Base-by-base conservation (phyloP, 257 asterid genomes). In the Gentiana macrophylla region DNA sequence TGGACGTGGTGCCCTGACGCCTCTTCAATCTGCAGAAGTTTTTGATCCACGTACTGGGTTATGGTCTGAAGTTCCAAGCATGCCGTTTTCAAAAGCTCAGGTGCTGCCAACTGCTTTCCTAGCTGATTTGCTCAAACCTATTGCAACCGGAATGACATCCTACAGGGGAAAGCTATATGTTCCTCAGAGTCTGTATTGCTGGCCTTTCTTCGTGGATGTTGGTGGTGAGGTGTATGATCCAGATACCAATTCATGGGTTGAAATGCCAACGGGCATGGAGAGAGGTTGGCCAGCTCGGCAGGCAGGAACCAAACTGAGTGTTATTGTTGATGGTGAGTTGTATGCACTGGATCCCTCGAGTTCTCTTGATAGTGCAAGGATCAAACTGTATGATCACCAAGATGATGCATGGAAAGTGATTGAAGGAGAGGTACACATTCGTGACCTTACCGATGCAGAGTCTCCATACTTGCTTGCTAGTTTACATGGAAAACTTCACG, bases 171-270 rank as follows among this genome's bases (percentile, higher is more conserved):
- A 84, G 66, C 53, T 90, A 12, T 90, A 86, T 13, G 96, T 90
- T 60, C 91, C 97, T 56, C 96, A 90, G 67, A 90, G 96, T 64
- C 73, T 90, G 57, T 86, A 86, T 44, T 86, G 96, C 63, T 86
- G 94, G 95, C 98, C 96, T 0, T 86, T 90, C 69, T 86, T 86
- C 12, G 96, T 90, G 36, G 98, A 90, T 68, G 96, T 87, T 37
- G 98, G 98, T 5, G 98, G 98, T 51, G 96, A 90, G 70, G 96
- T 86, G 1, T 90, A 80, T 53, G 96, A 90, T 64, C 98, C 96
- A 1, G 93, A 84, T 56, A 79, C 86, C 6, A 82, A 82, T 63
- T 67, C 86, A 6, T 90, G 98, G 96, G 78, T 65, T 5, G 96
- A 86, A 62, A 90, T 90, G 96, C 94, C 96, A 5, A 63, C 61